These are phyloP conservation scores for Dryadomyces sulphureus DNA, from an alignment of 2,329 filamentous ascomycete genomes.

Conservation along the genomic window DNA sequence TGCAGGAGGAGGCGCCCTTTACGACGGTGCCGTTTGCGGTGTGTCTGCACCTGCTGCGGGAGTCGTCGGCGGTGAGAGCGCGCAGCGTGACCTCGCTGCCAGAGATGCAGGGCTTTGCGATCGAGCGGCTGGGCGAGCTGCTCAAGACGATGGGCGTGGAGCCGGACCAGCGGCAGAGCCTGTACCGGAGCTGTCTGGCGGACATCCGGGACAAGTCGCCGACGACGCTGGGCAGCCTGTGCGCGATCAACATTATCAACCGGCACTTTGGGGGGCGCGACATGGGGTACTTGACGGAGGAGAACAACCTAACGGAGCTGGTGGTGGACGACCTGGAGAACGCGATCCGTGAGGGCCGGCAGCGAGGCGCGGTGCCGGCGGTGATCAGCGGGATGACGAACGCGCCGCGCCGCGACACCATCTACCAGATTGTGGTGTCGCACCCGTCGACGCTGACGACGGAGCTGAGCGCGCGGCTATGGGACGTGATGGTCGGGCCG, in stretches of 20 bases:
- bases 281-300: slow-evolving; percentile 39
- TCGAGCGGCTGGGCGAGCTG: slow-evolving; percentile 45
- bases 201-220: slow-evolving; percentile 50
- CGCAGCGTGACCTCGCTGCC: slow-evolving; percentile 41
- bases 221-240: slow-evolving; percentile 59
- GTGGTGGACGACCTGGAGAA: slow-evolving; percentile 51
- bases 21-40: slow-evolving; percentile 32
- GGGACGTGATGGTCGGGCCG: slow-evolving; percentile 58
- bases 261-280: slow-evolving; percentile 31
- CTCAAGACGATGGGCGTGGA: slow-evolving; percentile 38
- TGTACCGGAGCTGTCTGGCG: slow-evolving; percentile 52
- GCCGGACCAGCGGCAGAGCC: slow-evolving; percentile 37
- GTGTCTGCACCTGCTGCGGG: slow-evolving; percentile 53
- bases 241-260: slow-evolving; percentile 41
- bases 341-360: slow-evolving; percentile 27
- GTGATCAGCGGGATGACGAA: slow-evolving; percentile 34
- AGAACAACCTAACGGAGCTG: slow-evolving; percentile 47
- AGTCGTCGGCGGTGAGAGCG: slow-evolving; percentile 44
- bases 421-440: slow-evolving; percentile 38
- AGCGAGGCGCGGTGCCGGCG: slow-evolving; percentile 24
- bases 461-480: slow-evolving; percentile 49
- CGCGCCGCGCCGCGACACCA: slow-evolving; percentile 40
- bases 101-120: slow-evolving; percentile 49
- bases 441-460: slow-evolving; percentile 44
- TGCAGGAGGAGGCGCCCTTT: slow-evolving; percentile 8